Percentiles rank a stretch among this genome's conserved stretches.
phyloP scores from a whole-genome alignment of 768 basidiomycete genomes.

The Lactarius psammicola region DNA sequence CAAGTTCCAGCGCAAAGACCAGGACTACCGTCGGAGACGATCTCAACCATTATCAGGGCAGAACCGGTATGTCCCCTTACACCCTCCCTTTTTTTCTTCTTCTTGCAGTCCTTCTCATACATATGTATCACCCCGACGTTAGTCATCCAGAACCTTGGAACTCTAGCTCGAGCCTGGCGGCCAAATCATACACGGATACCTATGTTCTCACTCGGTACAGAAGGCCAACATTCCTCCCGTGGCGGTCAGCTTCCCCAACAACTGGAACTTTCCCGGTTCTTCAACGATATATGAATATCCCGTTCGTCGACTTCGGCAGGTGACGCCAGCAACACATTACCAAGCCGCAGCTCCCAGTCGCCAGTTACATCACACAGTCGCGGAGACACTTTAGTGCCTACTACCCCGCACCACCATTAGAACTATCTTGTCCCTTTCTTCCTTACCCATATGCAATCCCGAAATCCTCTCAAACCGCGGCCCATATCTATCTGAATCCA shows the following conservation, averaged over 20 bases:
- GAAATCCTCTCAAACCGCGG: constrained; percentile 32
- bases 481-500: constrained; percentile 7
- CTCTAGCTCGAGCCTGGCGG: constrained; percentile 71
- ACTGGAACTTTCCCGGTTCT: constrained; percentile 21
- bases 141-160: constrained; percentile 75
- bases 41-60: constrained; percentile 40
- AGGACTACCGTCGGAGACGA: constrained; percentile 52
- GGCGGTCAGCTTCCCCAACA: constrained; percentile 26
- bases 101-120: not conserved
- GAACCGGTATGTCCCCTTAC: constrained; percentile 24
- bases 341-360: constrained; percentile 17
- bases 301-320: not conserved
- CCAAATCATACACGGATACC: constrained; percentile 77
- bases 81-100: not conserved
- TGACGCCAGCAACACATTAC: not conserved
- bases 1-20: constrained; percentile 85
- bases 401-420: constrained; percentile 9
- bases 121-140: not conserved
- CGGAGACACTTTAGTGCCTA: constrained; percentile 13
- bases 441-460: constrained; percentile 22
- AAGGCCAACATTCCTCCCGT: constrained; percentile 25
- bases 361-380: not conserved
- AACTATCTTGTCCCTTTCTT: constrained; percentile 21
- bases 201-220: constrained; percentile 58
- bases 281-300: constrained; percentile 21